phyloP scores from a whole-genome alignment of 2,329 filamentous ascomycete species.

The Parastagonospora nodorum region DNA sequence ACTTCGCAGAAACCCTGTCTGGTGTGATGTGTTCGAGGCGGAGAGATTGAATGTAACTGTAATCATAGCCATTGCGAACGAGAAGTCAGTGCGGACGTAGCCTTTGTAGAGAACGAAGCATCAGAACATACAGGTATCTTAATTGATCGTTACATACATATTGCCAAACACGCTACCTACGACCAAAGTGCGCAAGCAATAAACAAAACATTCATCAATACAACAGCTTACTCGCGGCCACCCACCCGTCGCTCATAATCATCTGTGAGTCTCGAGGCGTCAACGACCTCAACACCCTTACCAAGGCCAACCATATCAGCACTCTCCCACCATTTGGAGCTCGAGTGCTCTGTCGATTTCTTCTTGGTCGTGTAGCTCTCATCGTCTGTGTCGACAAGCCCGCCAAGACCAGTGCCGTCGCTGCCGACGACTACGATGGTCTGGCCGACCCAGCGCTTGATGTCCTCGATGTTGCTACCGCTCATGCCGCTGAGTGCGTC shows the following conservation, averaged over 20 bases:
- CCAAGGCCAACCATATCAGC: conserved; percentile 84
- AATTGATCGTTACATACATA: conserved; percentile 1
- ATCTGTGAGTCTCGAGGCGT: conserved; percentile 78
- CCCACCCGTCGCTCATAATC: conserved; percentile 84
- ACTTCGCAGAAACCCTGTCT: too few species aligned
- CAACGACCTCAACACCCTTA: conserved; percentile 85
- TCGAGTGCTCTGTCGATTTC: conserved; percentile 34
- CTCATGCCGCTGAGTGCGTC: conserved; percentile 79
- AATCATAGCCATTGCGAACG: too few species aligned
- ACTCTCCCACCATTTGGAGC: conserved; percentile 74
- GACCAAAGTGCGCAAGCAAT: neutral
- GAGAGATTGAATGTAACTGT: too few species aligned
- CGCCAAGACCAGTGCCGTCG: conserved; percentile 47
- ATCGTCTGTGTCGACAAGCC: conserved; percentile 64
- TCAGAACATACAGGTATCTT: neutral
- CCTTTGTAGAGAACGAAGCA: too few species aligned
- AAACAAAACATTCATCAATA: neutral
- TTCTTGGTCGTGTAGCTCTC: conserved; percentile 51
- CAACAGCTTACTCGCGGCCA: conserved; percentile 54
- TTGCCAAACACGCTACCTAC: neutral
- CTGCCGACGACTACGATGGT: conserved; percentile 64
- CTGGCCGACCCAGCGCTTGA: conserved; percentile 65
- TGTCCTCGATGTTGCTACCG: conserved; percentile 73
- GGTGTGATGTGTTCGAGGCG: too few species aligned
- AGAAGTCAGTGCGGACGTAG: too few species aligned